These are phyloP conservation scores for Fragaria nilgerrensis DNA, from an alignment of 306 rosid genomes.

Conservation along the genomic window DNA sequence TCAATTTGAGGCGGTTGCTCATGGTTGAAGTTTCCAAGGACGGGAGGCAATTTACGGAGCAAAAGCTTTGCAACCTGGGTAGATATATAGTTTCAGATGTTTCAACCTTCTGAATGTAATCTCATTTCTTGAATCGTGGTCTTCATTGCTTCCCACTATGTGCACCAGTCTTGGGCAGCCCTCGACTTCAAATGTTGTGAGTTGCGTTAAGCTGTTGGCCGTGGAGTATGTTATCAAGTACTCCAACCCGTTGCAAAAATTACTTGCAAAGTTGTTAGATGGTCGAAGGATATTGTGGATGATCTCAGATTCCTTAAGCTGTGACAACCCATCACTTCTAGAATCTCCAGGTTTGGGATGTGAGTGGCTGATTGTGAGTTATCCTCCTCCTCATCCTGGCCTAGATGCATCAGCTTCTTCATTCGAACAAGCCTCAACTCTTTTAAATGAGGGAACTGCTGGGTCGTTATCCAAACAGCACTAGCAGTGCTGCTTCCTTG, in stretches of 20 bases:
- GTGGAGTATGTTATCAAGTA: neutral
- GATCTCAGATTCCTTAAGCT: slow-evolving; percentile 2
- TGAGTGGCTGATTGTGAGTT: neutral
- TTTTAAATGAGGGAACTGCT: neutral
- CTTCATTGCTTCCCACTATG: neutral
- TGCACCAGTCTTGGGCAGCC: neutral
- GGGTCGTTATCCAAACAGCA: too few relatives aligned
- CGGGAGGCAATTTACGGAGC: neutral
- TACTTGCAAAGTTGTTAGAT: neutral
- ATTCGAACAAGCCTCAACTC: neutral
- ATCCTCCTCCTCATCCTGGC: neutral
- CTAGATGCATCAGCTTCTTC: neutral
- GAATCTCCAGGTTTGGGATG: too few relatives aligned
- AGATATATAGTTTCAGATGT: neutral
- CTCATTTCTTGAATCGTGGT: neutral
- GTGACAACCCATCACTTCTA: too few relatives aligned
- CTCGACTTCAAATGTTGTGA: neutral
- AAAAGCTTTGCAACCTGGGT: neutral
- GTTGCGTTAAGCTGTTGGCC: neutral
- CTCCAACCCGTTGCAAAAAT: neutral
- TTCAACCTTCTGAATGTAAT: neutral
- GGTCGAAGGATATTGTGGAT: neutral
- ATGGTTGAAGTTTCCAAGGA: neutral
- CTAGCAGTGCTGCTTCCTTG: neutral
- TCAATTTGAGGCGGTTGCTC: slow-evolving; percentile 5